Base-by-base conservation (phyloP, 352 stramenopile species). In the Globisporangium solare region DNA sequence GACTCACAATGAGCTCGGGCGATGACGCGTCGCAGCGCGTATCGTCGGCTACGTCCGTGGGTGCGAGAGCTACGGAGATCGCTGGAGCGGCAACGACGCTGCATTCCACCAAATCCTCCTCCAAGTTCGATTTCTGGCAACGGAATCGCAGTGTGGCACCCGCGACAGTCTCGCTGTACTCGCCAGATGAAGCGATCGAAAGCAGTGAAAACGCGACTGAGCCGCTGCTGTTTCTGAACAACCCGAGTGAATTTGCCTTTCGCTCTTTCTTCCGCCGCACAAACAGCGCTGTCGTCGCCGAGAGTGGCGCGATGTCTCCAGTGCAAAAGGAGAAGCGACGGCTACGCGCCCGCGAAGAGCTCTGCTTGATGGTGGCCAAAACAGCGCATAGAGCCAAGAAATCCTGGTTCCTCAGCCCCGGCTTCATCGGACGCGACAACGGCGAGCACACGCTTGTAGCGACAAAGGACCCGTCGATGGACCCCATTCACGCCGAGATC, bases 391-490 rank as follows among this genome's bases (percentile, higher is more conserved):
- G 74, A 20, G 54, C 58, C 10, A 72, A 79, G 40, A 85, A 83
- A 39, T 70, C 79, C 4, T 91, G 81, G 78, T 87, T 84, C 51
- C 63, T 91, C 27, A 61, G 54, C n/a, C 49, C 66, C 24, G 81
- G 81, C 15, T 70, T 81, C 40, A 81, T 91, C 11, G 81, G 81
- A 0, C 73, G 79, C 2, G 74, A 91, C n/a, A 57, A 56, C 10
- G 69, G 65, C 40, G 78, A 87, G 22, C 65, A 76, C 60, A 75
- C 67, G 1, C 27, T 74, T 10, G 56, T 89, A 10, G 63, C 62
- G 0, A 91, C 79, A 14, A 86, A 83, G 27, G 76, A 89, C 31
- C 40, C 65, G 14, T 72, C 64, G 0, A 88, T 91, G 76, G 81
- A 88, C 51, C n/a, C 70, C 11, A 61, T 87, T 14, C 81, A 91